These are phyloP conservation scores for Neurospora sp. DNA, from an alignment of 495 filamentous ascomycete species.

Conservation along the genomic window DNA sequence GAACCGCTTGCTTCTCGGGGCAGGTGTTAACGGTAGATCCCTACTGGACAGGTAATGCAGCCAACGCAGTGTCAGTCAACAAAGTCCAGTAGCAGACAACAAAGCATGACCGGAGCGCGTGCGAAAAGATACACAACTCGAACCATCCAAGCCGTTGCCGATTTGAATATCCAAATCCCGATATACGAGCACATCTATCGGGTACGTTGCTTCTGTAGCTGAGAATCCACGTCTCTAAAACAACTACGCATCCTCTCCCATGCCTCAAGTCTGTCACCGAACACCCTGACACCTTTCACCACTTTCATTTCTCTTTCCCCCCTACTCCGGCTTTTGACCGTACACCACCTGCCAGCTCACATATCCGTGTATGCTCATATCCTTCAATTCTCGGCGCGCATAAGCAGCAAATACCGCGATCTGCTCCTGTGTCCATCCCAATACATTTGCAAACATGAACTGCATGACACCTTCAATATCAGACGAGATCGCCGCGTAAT, in stretches of 20 bases:
- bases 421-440: constrained; percentile 43
- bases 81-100: background rate
- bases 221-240: background rate
- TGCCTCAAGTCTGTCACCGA: background rate
- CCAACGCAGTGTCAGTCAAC: background rate
- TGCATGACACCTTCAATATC: constrained; percentile 35
- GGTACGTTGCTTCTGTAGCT: background rate
- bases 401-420: constrained; percentile 45
- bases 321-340: background rate
- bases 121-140: background rate
- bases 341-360: background rate
- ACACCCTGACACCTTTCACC: background rate
- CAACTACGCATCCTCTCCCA: background rate
- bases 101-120: background rate
- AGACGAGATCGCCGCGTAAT: constrained; percentile 29
- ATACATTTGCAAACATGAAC: constrained; percentile 39
- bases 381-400: constrained; percentile 43
- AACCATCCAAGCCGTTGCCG: background rate
- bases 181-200: background rate
- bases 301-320: background rate
- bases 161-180: background rate
- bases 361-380: constrained; percentile 36
- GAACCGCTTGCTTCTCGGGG: background rate
- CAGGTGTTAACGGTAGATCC: background rate
- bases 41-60: background rate